Base-by-base conservation (phyloP, 1,139 yeast species). In the Arxiozyma heterogenica region DNA sequence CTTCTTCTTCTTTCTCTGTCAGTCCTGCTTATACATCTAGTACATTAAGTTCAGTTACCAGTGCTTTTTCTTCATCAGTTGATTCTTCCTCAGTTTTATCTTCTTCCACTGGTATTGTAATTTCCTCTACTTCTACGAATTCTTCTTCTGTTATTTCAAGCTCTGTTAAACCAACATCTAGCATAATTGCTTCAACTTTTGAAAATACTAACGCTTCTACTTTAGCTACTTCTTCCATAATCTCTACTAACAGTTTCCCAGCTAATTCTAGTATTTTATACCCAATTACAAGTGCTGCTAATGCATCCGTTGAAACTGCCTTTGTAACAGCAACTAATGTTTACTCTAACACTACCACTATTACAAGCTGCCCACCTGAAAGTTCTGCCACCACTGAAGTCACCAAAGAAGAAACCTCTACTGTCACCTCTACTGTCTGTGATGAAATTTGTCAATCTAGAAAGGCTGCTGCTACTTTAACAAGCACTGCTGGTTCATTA, bases 401-500 rank as follows among this genome's bases (percentile, higher is more conserved):
- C 23, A 52, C 54, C 27, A 34, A 42, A 5, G 34, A 46, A 7
- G 22, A 39, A 4, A 25, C 51, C 11, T 21, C 53, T 18, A 25
- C 12, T 17, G 47, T 39, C 15, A 51, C 56, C n/a, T 53, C 47
- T 18, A 55, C 55, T 44, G 47, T 49, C 47, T 54, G 56, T 51
- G 58, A 55, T 47, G 56, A 55, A 51, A 54, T 34, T 25, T 55
- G 58, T 34, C 51, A 53, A 41, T 52, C 58, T 44, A 50, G 44
- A 41, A 54, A 50, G 22, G 25, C 44, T 20, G 44, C 44, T 15
- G 23, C 38, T 25, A 34, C 39, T 12, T 12, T 21, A 44, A 2
- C 47, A 21, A 44, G 30, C 17, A 17, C 27, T 9, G 11, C 47
- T 45, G n/a, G 39, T n/a, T 12, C 30, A 7, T 22, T 34, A 4